Conservation (phyloP, 768 basidiomycete species). For the Glaciozyma antarctica region DNA sequence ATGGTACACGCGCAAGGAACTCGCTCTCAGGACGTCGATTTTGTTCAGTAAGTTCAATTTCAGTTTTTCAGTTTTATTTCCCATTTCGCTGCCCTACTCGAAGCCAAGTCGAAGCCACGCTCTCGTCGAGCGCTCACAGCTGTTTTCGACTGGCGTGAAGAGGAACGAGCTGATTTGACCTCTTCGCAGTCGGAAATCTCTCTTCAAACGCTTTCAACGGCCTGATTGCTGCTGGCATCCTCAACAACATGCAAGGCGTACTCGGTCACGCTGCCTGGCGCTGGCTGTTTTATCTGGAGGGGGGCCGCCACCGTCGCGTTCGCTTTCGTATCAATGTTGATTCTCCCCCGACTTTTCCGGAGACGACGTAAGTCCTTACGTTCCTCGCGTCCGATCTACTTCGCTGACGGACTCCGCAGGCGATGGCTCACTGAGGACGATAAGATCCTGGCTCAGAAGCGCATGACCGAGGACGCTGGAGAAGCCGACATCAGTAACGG, state of each 20-base stretch:
- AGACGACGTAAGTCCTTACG: conserved; percentile 15
- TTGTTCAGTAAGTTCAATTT: conserved; percentile 45
- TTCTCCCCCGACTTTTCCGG: conserved; percentile 65
- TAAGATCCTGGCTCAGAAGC: conserved; percentile 35
- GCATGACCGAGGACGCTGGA: conserved; percentile 38
- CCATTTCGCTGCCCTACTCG: too few relatives aligned
- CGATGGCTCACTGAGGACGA: conserved; percentile 34
- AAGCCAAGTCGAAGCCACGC: too few relatives aligned
- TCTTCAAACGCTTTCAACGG: conserved; percentile 75
- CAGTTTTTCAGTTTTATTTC: too few relatives aligned
- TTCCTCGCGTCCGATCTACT: too few relatives aligned
- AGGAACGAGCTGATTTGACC: too few relatives aligned
- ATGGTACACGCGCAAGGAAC: conserved; percentile 65
- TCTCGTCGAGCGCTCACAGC: too few relatives aligned
- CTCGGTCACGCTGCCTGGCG: conserved; percentile 62
- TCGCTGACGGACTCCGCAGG: too few relatives aligned
- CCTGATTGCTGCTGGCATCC: conserved; percentile 64
- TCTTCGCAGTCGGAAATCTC: conserved; percentile 36
- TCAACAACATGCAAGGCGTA: conserved; percentile 61
- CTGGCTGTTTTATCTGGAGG: conserved; percentile 31
- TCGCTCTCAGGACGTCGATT: conserved; percentile 59
- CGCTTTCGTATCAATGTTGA: conserved; percentile 48
- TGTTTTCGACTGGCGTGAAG: too few relatives aligned
- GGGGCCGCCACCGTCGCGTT: conserved; percentile 42
- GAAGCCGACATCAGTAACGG: conserved; percentile 9